These are phyloP conservation scores for Aspergillus felis DNA, from an alignment of 2,329 filamentous ascomycete species.

Conservation along the genomic window DNA sequence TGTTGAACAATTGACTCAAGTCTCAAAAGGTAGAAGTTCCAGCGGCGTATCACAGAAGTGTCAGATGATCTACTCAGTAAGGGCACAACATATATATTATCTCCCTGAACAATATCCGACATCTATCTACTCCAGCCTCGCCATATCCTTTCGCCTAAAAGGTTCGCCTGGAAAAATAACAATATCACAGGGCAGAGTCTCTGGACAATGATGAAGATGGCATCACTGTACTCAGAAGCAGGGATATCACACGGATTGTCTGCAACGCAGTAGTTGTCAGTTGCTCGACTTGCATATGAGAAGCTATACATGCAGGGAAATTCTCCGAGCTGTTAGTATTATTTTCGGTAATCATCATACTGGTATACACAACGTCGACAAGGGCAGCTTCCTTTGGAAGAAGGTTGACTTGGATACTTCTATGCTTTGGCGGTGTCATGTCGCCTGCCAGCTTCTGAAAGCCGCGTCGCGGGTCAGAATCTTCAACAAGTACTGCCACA, in stretches of 20 bases:
- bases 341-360: not conserved
- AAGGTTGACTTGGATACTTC: too few relatives aligned
- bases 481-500: not conserved
- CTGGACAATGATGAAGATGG: too few relatives aligned
- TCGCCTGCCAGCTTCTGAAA: too few relatives aligned
- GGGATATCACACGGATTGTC: not conserved
- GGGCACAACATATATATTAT: too few relatives aligned
- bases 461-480: too few relatives aligned
- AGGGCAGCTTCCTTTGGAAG: not conserved
- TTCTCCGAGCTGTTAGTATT: not conserved
- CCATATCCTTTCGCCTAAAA: too few relatives aligned
- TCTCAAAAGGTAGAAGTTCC: not conserved
- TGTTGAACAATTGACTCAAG: not conserved
- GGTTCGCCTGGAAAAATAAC: too few relatives aligned
- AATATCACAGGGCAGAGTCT: too few relatives aligned
- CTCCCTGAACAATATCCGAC: too few relatives aligned
- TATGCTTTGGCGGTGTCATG: too few relatives aligned
- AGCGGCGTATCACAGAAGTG: not conserved
- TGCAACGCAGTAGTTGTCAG: not conserved
- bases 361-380: not conserved
- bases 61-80: not conserved
- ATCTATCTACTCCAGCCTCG: too few relatives aligned
- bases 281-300: not conserved
- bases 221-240: not conserved
- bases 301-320: not conserved